Percentiles rank a stretch among this genome's conserved stretches.
Conservation (phyloP, 2,329 filamentous ascomycete species). For the Verticillium dahliae region DNA sequence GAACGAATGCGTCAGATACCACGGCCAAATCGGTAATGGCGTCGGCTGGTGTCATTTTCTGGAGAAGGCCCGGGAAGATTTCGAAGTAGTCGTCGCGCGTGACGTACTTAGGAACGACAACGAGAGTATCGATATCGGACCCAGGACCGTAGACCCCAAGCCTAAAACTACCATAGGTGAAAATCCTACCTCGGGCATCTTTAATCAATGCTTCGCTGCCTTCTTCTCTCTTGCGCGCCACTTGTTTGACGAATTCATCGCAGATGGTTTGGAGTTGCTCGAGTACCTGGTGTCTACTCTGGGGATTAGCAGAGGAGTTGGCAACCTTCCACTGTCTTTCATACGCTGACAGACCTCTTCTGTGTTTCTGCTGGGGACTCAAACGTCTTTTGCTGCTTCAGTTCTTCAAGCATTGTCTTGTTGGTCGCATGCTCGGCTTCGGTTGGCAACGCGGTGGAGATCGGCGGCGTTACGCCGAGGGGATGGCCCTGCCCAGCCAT, state of each 20-base stretch:
- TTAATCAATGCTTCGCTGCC: constrained; percentile 73
- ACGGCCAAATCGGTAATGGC: constrained; percentile 78
- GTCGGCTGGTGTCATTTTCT: constrained; percentile 68
- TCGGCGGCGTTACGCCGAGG: constrained; percentile 73
- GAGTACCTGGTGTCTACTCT: constrained; percentile 61
- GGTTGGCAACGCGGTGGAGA: constrained; percentile 72
- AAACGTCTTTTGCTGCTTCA: constrained; percentile 87
- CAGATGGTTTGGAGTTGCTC: constrained; percentile 71
- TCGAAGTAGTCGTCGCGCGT: constrained; percentile 87
- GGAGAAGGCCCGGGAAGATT: constrained; percentile 73
- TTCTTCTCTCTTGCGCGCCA: constrained; percentile 64
- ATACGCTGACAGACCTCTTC: constrained; percentile 54
- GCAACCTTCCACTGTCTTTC: too few relatives aligned
- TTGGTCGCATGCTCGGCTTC: constrained; percentile 70
- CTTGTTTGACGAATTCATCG: constrained; percentile 78
- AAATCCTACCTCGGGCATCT: constrained; percentile 83
- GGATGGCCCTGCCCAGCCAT: constrained; percentile 32
- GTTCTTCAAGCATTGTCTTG: constrained; percentile 72
- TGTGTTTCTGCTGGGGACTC: constrained; percentile 77
- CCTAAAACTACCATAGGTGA: constrained; percentile 93
- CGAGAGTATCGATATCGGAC: constrained; percentile 95
- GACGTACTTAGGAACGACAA: constrained; percentile 87
- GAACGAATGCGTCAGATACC: constrained; percentile 87
- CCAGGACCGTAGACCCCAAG: constrained; percentile 91
- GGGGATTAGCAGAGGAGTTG: not conserved